Evolutionary conservation across 371 early-diverging fungal species (phyloP).

Genomic region (Encephalitozoon romaleae): DNA sequence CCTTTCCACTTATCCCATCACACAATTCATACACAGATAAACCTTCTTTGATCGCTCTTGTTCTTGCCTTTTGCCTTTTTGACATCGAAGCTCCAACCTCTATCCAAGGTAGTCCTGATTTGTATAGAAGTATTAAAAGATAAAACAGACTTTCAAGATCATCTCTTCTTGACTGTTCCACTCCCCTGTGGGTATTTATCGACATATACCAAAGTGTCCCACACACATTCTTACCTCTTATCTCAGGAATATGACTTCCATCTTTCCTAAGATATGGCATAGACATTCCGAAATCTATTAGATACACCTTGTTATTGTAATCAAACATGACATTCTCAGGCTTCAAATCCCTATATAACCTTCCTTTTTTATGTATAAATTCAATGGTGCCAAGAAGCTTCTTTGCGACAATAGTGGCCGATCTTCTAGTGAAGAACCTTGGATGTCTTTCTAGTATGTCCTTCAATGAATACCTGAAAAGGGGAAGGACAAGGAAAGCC

Average conservation of each 20-base stretch:
- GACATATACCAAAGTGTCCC: slow-evolving; percentile 57
- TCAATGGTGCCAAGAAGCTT: slow-evolving; percentile 60
- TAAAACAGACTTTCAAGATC: slow-evolving; percentile 56
- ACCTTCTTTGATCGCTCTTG: slow-evolving; percentile 24
- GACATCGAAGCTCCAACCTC: slow-evolving; percentile 28
- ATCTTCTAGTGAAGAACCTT: slow-evolving; percentile 39
- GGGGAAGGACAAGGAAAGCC: slow-evolving; percentile 52
- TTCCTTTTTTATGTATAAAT: slow-evolving; percentile 66
- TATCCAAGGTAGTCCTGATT: slow-evolving; percentile 56
- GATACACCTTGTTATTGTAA: slow-evolving; percentile 63
- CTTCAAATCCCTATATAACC: slow-evolving; percentile 71
- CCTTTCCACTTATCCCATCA: slow-evolving; percentile 19
- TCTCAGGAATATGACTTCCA: slow-evolving; percentile 32
- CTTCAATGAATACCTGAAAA: slow-evolving; percentile 37
- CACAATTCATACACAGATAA: slow-evolving; percentile 21
- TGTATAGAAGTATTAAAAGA: slow-evolving; percentile 58
- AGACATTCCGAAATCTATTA: slow-evolving; percentile 62
- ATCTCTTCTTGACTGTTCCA: slow-evolving; percentile 51
- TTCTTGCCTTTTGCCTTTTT: slow-evolving; percentile 27
- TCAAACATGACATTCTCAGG: slow-evolving; percentile 69
- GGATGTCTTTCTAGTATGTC: slow-evolving; percentile 41
- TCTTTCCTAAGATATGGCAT: not conserved
- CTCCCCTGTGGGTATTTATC: slow-evolving; percentile 42
- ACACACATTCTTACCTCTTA: slow-evolving; percentile 41
- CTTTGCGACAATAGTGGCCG: slow-evolving; percentile 59